phyloP scores from a whole-genome alignment of 2,329 filamentous ascomycete species.

The Diaporthe vaccinii region DNA sequence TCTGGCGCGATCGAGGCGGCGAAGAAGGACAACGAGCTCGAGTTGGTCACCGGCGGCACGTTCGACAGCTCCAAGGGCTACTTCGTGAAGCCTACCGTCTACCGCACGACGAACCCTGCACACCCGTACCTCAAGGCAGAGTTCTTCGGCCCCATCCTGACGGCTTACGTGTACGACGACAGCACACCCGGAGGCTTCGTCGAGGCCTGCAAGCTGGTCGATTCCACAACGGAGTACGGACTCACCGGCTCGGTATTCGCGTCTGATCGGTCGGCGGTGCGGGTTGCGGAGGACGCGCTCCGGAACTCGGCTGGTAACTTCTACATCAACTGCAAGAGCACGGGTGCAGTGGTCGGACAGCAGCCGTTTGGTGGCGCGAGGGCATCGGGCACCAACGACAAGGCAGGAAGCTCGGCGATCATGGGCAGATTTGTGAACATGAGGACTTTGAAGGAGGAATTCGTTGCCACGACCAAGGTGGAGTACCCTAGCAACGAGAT shows the following conservation, averaged over 20 bases:
- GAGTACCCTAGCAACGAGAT: conserved; percentile 80
- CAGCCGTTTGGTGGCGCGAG: conserved; percentile 79
- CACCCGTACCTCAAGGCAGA: conserved; percentile 61
- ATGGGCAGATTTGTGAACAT: conserved; percentile 65
- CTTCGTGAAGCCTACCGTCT: conserved; percentile 62
- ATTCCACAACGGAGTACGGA: conserved; percentile 78
- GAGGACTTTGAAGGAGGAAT: conserved; percentile 77
- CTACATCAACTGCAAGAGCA: conserved; percentile 71
- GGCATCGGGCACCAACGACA: conserved; percentile 79
- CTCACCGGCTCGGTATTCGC: conserved; percentile 66
- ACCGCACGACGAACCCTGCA: conserved; percentile 55
- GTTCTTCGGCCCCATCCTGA: conserved; percentile 63
- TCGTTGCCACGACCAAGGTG: conserved; percentile 72
- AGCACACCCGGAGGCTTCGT: conserved; percentile 56
- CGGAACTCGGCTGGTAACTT: conserved; percentile 70
- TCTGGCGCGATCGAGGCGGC: conserved; percentile 59
- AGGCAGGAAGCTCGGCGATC: conserved; percentile 65
- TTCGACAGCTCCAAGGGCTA: conserved; percentile 59
- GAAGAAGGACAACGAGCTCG: conserved; percentile 57
- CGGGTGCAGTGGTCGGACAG: conserved; percentile 79
- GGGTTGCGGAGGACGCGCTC: conserved; percentile 63
- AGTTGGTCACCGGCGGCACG: conserved; percentile 59
- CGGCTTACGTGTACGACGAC: conserved; percentile 63
- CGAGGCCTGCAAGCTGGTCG: conserved; percentile 73
- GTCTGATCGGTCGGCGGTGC: conserved; percentile 60